Evolutionary conservation across 2,329 filamentous ascomycete genomes (phyloP).

Genomic region (Cryphonectria parasitica): DNA sequence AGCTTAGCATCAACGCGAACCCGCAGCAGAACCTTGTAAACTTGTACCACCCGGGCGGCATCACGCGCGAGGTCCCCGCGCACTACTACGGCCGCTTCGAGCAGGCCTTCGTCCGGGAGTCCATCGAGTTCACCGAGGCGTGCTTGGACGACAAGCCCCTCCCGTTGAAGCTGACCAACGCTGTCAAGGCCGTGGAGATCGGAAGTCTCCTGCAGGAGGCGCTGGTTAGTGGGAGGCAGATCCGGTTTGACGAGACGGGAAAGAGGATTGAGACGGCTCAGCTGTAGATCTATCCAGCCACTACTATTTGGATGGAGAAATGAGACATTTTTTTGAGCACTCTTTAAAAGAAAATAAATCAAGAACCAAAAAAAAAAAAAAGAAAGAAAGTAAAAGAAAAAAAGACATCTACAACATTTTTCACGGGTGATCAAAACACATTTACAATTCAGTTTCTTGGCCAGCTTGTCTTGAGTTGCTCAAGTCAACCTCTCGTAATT

Average conservation of each 20-base stretch:
- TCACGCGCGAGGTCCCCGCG: constrained; percentile 16
- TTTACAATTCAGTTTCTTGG: too few relatives aligned
- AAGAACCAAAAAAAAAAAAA: too few relatives aligned
- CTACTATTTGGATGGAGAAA: too few relatives aligned
- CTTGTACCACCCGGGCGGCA: constrained; percentile 4
- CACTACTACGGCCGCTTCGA: constrained; percentile 24
- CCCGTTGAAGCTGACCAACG: constrained; percentile 19
- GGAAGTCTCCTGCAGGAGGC: constrained; percentile 24
- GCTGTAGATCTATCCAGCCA: not conserved
- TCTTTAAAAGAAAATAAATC: too few relatives aligned
- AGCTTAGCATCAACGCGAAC: constrained; percentile 63
- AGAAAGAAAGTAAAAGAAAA: too few relatives aligned
- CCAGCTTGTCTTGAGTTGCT: too few relatives aligned
- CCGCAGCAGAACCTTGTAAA: constrained; percentile 40
- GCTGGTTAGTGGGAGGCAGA: constrained; percentile 23
- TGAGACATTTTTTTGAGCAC: too few relatives aligned
- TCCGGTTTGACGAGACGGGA: constrained; percentile 25
- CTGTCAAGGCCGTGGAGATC: constrained; percentile 23
- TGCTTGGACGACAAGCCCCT: constrained; percentile 22
- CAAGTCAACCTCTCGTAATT: too few relatives aligned
- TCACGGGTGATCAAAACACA: too few relatives aligned
- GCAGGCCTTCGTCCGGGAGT: constrained; percentile 25
- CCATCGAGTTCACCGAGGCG: constrained; percentile 27
- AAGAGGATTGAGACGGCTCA: constrained; percentile 8
- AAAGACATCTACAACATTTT: too few relatives aligned